Base-by-base conservation (phyloP, 192 early-diverging fungal genomes). In the Coemansia brasiliensis region DNA sequence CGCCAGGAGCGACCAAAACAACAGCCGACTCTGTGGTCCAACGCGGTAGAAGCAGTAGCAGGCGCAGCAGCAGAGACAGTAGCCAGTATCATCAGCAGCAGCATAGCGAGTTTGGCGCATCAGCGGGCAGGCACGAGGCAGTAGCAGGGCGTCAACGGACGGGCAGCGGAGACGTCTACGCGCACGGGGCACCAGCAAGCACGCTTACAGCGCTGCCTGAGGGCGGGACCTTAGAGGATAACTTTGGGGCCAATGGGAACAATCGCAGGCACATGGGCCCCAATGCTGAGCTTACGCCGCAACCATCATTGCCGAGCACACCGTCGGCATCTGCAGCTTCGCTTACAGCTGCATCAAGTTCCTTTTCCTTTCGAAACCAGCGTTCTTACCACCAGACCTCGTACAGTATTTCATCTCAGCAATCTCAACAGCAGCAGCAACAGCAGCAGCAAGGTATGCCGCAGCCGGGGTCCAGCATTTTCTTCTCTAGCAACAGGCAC, bases 341-440 rank as follows among this genome's bases (percentile, higher is more conserved):
- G 58, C 55, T 68, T 39, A 65, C 66, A 10, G 72, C 62, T 16
- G 67, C 59, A 22, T 65, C 72, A 43, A 61, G 61, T 55, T 68
- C 72, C 50, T 69, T 75, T 52, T 69, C 72, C 35, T 75, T 75
- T 40, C 35, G 66, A 55, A 75, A 75, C 21, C 72, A 57, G 58
- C 66, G 53, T 40, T 52, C 66, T 9, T 58, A 67, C 22, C 43
- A 66, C 26, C 64, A 66, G 10, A 43, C 55, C 22, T 58, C 62
- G 24, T 56, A 44, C 54, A 64, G 56, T 26, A 52, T 29, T 42
- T 39, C 43, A 49, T 56, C 53, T 9, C 61, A 56, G 50, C 42
- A 37, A 11, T 17, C 26, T 39, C 43, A 57, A 10, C 61, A 41
- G 4, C 57, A 50, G n/a, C 51, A 51, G 1, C 65, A 60, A 22